Percentiles rank a stretch among this genome's conserved stretches.
These are phyloP conservation scores for Xylariaceae sp. DNA, from an alignment of 2,329 filamentous ascomycete genomes.

Conservation along the genomic window DNA sequence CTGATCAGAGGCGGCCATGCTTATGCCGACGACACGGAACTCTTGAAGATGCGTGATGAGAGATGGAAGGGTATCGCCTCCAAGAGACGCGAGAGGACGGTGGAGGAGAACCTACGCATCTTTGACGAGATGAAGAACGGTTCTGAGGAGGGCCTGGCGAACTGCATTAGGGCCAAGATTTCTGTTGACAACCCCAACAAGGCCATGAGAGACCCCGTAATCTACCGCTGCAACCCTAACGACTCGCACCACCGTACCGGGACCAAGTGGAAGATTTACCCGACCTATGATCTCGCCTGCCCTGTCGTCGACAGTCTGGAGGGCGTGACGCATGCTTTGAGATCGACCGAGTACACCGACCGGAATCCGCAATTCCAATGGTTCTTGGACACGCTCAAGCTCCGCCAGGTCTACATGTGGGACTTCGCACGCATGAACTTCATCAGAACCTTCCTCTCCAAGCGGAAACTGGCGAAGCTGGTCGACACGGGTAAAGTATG, in stretches of 20 bases:
- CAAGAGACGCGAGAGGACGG: constrained; percentile 65
- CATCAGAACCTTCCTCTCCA: constrained; percentile 72
- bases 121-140: constrained; percentile 93
- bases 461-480: constrained; percentile 78
- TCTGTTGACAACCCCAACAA: constrained; percentile 90
- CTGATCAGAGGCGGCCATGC: constrained; percentile 83
- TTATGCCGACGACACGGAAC: constrained; percentile 90
- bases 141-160: constrained; percentile 67
- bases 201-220: constrained; percentile 91
- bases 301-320: constrained; percentile 74
- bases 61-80: constrained; percentile 79
- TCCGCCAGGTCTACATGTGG: constrained; percentile 76
- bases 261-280: constrained; percentile 75
- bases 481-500: constrained; percentile 69
- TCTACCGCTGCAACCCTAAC: constrained; percentile 81
- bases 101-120: constrained; percentile 77
- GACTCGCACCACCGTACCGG: constrained; percentile 70
- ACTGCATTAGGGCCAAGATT: constrained; percentile 94
- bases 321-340: constrained; percentile 74
- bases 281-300: constrained; percentile 81
- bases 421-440: constrained; percentile 83
- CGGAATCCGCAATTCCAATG: constrained; percentile 82
- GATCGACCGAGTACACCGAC: constrained; percentile 82
- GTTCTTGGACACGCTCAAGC: constrained; percentile 67
- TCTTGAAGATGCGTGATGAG: constrained; percentile 80